Base-by-base conservation (phyloP, 2,329 filamentous ascomycete genomes). In the Cercospora sp. region DNA sequence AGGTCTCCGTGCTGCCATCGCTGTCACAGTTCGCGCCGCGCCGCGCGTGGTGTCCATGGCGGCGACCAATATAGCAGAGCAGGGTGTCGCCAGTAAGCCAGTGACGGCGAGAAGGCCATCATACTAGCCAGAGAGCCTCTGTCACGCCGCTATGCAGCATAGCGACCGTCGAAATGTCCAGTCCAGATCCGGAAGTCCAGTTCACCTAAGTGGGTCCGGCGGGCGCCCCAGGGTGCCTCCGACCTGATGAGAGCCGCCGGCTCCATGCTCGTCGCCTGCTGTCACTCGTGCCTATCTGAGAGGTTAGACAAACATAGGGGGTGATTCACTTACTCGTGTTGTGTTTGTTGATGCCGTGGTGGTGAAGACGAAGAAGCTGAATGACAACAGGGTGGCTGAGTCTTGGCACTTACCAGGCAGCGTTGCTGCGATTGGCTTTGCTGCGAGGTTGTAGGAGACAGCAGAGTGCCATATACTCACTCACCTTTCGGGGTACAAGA, bases 261-360 rank as follows among this genome's bases (percentile, higher is more conserved):
- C 7, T 58, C 53, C 26, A n/a, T 31, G 26, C 62, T 13, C 62
- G 51, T 64, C 36, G 62, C 62, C 45, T 64, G 62, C 48, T 31
- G 48, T 64, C 61, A 28, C 51, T 64, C 30, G 31, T 64, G 62
- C 62, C 53, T 58, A 30, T 18, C 3, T 31, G 53, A 58, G 26
- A 58, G 23, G 53, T 28, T 4, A 58, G 30, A 30, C 3, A n/a
- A 58, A 33, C n/a, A 20, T 18, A 30, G 53, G 6, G 53, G 53
- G 30, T 16, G 26, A 16, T 18, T 28, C 16, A 58, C 53, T 58
- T 58, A 58, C 53, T 58, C 20, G 53, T 58, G 53, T 18, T 12
- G 48, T 53, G 48, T 28, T 58, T 28, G 30, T 31, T 28, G 53
- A 28, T 28, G 53, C 5, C 16, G 53, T 31, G 13, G 26, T 20